Base-by-base conservation (phyloP, 1,284 basidiomycete species). In the Inonotus obliquus region DNA sequence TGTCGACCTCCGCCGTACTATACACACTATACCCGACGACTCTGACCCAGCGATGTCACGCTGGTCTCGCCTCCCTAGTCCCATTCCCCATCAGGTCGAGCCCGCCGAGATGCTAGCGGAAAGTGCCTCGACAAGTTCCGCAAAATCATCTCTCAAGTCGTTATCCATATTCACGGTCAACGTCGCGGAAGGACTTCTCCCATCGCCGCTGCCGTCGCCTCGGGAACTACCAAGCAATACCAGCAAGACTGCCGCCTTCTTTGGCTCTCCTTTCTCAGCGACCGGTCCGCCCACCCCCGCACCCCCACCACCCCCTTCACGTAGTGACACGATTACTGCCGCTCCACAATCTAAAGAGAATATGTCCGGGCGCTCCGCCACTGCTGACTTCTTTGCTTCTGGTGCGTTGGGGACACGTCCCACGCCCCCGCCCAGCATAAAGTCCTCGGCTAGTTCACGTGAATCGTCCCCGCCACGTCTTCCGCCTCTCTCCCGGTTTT, bases 181-280 rank as follows among this genome's bases (percentile, higher is more conserved):
- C 11, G 52, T 47, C 13, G 29, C 38, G 1, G 59, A 60, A 32
- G 53, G 52, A n/a, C 59, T 60, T 11, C 57, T 63, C 14, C 62
- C 57, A 19, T 63, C 62, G 4, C 62, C 62, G 10, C 35, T 59
- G 35, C 62, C 57, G 17, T 63, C 62, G 23, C 62, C 62, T 3
- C 48, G 47, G 19, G 57, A 58, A 51, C 4, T 49, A 23, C 53
- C 61, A 13, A 19, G 55, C 19, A 52, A 52, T 32, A 49, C 51
- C 21, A 63, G 62, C 61, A 69, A 69, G 60, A 69, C 68, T 1
- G 61, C 67, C 52, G 67, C 68, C 11, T 68, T 68, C 63, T 69
- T 68, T 57, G 61, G 75, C 21, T 77, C 77, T 9, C 75, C 79
- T 0, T 80, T 78, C 67, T 68, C 74, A 11, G 68, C 73, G 2